Evolutionary conservation across 768 basidiomycete species (phyloP), one percentile per base, ranked within the genome.

Genomic region (Lactarius hengduanensis): DNA sequence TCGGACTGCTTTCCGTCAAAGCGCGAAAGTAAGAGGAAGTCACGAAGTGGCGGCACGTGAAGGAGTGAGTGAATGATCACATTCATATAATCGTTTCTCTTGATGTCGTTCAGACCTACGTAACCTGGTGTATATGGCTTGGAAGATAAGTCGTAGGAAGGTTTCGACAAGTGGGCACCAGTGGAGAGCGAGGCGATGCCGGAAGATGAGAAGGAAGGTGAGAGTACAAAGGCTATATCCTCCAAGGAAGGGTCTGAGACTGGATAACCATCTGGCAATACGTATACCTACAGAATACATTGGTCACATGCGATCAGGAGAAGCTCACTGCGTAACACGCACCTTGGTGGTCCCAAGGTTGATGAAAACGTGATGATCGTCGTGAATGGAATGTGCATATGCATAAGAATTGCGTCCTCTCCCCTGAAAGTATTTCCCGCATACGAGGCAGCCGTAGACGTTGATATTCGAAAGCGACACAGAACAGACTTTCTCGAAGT

Each of bases 351-450:
- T 93, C 72, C 92, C 90, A 38, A 98, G 83, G 77, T 98, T 95
- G 73, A 99, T 92, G 82, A 95, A 99, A 64, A 98, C 97, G 73
- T 98, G 95, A 75, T 99, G 96, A 77, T 97, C 96, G 66, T 98
- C 94, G 73, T 96, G 93, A 69, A 99, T 96, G 56, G 95, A 91
- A 78, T 99, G 97, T 18, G 94, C 86, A 77, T 97, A 99, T 28
- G 97, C 97, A 75, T 94, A 95, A 64, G 94, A 94, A 55, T 84
- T 92, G 69, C 90, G 88, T 41, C 97, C 96, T 73, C 97, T 83
- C 30, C 97, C 97, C 82, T 98, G 96, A 75, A 97, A 98, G 77
- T 98, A 99, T 80, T 97, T 98, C 63, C 97, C 97, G 75, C 94
- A 96, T 18, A 98, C 96, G 61, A 99, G 86, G 75, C 97, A 99